Evolutionary conservation across 2,329 filamentous ascomycete genomes (phyloP).

Genomic region (Falciphora oryzae): DNA sequence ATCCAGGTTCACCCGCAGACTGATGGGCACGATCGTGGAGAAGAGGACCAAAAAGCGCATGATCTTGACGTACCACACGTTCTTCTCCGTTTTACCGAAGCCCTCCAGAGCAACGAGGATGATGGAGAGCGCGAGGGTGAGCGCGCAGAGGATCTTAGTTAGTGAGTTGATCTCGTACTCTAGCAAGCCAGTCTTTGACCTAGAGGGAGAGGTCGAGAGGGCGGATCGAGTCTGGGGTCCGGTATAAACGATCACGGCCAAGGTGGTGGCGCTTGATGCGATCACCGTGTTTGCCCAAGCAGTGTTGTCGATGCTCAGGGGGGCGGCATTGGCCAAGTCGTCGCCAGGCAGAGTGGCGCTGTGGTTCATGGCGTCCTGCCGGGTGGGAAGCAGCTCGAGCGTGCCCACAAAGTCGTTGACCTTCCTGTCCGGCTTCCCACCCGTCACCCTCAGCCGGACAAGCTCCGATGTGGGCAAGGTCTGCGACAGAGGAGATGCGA

Average conservation of each 20-base stretch:
- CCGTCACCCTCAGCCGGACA: slow-evolving; percentile 63
- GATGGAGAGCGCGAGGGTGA: slow-evolving; percentile 82
- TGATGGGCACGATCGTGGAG: slow-evolving; percentile 98
- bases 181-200: slow-evolving; percentile 88
- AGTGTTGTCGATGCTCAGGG: slow-evolving; percentile 91
- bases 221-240: slow-evolving; percentile 91
- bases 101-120: slow-evolving; percentile 83
- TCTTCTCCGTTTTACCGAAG: slow-evolving; percentile 61
- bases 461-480: slow-evolving; percentile 68
- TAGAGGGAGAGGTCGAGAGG: slow-evolving; percentile 82
- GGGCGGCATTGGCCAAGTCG: slow-evolving; percentile 50
- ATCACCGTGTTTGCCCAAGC: slow-evolving; percentile 98
- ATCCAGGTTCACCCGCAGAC: slow-evolving; percentile 90
- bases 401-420: slow-evolving; percentile 96
- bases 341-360: slow-evolving; percentile 27
- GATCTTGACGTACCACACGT: slow-evolving; percentile 90
- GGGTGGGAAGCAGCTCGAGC: slow-evolving; percentile 63
- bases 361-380: slow-evolving; percentile 36
- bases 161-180: slow-evolving; percentile 96
- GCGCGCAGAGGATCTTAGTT: slow-evolving; percentile 88
- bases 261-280: slow-evolving; percentile 81
- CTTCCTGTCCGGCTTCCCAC: slow-evolving; percentile 84
- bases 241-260: slow-evolving; percentile 91
- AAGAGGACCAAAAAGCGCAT: slow-evolving; percentile 98
- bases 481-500: slow-evolving; percentile 83